Percentiles rank a stretch among this genome's conserved stretches.
phyloP scores from a whole-genome alignment of 192 early-diverging fungal species.

The Allomyces macrogynus region DNA sequence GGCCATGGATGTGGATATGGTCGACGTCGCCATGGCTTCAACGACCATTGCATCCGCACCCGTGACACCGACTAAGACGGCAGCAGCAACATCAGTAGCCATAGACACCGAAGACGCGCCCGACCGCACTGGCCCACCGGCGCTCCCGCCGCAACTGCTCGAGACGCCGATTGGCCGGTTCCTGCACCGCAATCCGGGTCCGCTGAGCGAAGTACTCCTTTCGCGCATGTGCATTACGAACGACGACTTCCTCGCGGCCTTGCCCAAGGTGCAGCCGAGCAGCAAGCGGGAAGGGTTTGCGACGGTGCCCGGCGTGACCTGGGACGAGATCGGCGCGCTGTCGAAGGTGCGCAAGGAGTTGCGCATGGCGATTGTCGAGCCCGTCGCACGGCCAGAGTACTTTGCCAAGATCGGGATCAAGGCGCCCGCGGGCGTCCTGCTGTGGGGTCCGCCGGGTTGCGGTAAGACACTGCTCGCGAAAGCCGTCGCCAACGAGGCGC shows the following conservation, averaged over 20 bases:
- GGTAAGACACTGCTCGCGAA: constrained; percentile 96
- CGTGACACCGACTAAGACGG: too few species aligned
- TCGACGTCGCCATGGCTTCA: not conserved
- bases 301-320: constrained; percentile 83
- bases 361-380: constrained; percentile 87
- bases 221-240: constrained; percentile 58
- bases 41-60: not conserved
- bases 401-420: constrained; percentile 80
- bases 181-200: constrained; percentile 42
- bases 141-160: not conserved
- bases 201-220: constrained; percentile 60
- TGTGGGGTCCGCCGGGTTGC: constrained; percentile 97
- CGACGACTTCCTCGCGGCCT: constrained; percentile 67
- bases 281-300: constrained; percentile 98
- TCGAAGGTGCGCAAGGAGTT: constrained; percentile 68
- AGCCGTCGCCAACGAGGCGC: constrained; percentile 90
- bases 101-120: not conserved
- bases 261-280: constrained; percentile 83
- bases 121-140: not conserved
- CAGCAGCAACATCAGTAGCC: too few species aligned
- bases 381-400: constrained; percentile 71
- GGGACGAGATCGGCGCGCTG: constrained; percentile 92
- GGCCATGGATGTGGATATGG: constrained; percentile 17
- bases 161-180: constrained; percentile 43
- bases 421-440: constrained; percentile 72